Conservation (phyloP, 305 asterid species). For the Rubia tinctorum region DNA sequence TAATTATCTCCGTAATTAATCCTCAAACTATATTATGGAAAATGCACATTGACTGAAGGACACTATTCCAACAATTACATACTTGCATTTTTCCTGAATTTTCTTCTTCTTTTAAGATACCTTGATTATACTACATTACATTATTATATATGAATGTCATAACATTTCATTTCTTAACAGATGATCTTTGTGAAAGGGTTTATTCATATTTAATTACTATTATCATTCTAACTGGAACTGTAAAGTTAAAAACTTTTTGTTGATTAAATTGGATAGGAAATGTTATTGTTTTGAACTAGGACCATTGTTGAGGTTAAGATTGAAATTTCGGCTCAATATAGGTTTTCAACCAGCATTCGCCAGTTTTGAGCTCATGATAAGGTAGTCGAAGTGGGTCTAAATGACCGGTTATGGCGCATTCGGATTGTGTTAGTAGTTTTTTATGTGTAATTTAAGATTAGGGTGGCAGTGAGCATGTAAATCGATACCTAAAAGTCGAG, state of each 20-base stretch:
- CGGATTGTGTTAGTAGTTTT: not conserved
- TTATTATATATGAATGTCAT: too few relatives aligned
- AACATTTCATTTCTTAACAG: too few relatives aligned
- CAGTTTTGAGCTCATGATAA: not conserved
- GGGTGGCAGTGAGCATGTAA: not conserved
- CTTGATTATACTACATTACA: too few relatives aligned
- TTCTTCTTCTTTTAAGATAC: too few relatives aligned
- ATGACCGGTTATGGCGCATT: not conserved
- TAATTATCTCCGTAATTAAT: too few relatives aligned
- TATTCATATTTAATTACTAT: too few relatives aligned
- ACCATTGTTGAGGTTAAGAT: not conserved
- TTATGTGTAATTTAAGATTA: not conserved
- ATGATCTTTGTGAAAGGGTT: too few relatives aligned
- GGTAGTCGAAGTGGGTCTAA: not conserved
- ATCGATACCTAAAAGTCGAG: not conserved
- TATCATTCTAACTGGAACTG: not conserved
- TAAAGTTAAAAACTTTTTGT: not conserved
- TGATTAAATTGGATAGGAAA: not conserved
- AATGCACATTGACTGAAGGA: too few relatives aligned
- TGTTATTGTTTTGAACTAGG: not conserved
- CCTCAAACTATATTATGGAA: too few relatives aligned
- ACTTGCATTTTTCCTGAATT: too few relatives aligned
- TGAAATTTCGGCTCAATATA: not conserved
- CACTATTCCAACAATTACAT: too few relatives aligned
- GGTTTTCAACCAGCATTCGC: slow-evolving; percentile 1